Percentiles rank a stretch among this genome's conserved stretches.
phyloP scores from a whole-genome alignment of 73 alveolate genomes.

The Blepharisma stoltei region DNA sequence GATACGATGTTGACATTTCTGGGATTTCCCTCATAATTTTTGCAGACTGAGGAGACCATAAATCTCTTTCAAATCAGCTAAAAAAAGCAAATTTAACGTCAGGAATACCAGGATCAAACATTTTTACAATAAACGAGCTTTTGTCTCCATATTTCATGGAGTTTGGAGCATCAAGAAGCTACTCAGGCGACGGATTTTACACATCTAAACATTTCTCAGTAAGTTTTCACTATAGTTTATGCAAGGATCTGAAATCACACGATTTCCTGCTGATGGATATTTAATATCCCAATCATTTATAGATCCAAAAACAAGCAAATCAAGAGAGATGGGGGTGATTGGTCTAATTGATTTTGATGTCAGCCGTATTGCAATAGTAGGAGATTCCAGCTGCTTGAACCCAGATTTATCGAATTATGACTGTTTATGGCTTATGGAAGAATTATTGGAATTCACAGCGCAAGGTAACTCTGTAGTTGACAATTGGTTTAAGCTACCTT shows the following conservation, averaged over 20 bases:
- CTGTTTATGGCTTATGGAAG: slow-evolving; percentile 18
- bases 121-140: slow-evolving; percentile 43
- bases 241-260: slow-evolving; percentile 11
- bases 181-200: background rate
- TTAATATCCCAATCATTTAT: background rate
- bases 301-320: background rate
- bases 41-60: slow-evolving; percentile 52
- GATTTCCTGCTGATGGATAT: slow-evolving; percentile 20
- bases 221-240: background rate
- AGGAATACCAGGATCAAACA: slow-evolving; percentile 51
- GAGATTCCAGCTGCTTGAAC: slow-evolving; percentile 17
- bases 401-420: background rate
- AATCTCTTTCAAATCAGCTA: slow-evolving; percentile 36
- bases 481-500: background rate
- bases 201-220: slow-evolving; percentile 20
- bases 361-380: background rate
- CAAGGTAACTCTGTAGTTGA: background rate
- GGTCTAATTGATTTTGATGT: background rate
- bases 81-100: slow-evolving; percentile 34
- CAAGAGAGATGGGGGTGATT: slow-evolving; percentile 3
- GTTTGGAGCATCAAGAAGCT: slow-evolving; percentile 30
- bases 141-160: slow-evolving; percentile 46
- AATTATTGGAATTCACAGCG: background rate
- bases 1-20: slow-evolving; percentile 43
- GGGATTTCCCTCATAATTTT: slow-evolving; percentile 37